These are phyloP conservation scores for Ambrosia hybrid DNA, from an alignment of 140 eudicot species.

Conservation along the genomic window DNA sequence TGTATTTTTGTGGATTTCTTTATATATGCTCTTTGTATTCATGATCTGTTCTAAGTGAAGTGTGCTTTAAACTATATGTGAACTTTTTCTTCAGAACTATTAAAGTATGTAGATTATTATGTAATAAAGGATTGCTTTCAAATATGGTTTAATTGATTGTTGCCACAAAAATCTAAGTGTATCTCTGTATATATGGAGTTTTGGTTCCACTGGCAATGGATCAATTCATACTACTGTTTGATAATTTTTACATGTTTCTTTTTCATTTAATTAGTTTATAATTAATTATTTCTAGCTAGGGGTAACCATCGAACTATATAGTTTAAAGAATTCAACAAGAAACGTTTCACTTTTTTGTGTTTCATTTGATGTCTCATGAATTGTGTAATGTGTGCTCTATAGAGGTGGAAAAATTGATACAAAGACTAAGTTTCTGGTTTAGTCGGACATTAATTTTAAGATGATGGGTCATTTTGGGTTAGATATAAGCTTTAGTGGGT, in stretches of 20 bases:
- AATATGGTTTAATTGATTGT: neutral
- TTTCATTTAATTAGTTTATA: neutral
- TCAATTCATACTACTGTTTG: constrained; percentile 17
- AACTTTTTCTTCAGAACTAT: neutral
- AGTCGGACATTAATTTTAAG: no score
- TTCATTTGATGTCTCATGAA: no score
- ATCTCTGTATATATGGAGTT: no score
- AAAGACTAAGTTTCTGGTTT: no score
- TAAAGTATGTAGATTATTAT: neutral
- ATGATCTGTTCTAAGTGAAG: neutral
- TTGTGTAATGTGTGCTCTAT: no score
- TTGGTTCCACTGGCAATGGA: neutral
- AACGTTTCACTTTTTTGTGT: no score
- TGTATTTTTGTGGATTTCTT: constrained; percentile 1
- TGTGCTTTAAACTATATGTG: neutral
- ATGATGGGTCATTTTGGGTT: no score
- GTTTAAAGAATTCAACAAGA: no score
- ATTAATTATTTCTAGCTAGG: neutral
- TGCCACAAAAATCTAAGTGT: neutral
- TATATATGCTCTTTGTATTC: neutral
- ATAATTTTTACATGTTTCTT: neutral
- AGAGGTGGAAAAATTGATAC: no score
- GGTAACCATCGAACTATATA: no score
- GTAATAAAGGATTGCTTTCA: neutral
- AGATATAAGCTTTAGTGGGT: no score